phyloP scores from a whole-genome alignment of 1,284 basidiomycete genomes.

The Albatrellus sp. region DNA sequence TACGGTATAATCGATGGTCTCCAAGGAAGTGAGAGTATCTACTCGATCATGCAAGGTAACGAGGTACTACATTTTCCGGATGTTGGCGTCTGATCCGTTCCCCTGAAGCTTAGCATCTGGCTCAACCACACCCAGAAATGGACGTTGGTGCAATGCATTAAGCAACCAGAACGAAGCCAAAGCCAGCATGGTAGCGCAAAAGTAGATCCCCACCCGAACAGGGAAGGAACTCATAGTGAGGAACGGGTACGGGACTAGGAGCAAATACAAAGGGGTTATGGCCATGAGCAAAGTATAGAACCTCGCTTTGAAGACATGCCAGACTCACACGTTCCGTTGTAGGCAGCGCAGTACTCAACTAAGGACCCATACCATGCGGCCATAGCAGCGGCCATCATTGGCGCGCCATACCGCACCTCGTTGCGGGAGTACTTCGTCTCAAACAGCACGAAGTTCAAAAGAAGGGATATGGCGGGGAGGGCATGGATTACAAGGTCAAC shows the following conservation, averaged over 20 bases:
- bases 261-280: neutral
- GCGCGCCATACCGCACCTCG: constrained; percentile 31
- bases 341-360: constrained; percentile 56
- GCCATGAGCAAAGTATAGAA: neutral
- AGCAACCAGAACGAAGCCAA: constrained; percentile 43
- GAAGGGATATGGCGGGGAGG: constrained; percentile 43
- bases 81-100: too few relatives aligned
- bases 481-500: constrained; percentile 63
- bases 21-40: too few relatives aligned
- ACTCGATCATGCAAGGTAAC: too few relatives aligned
- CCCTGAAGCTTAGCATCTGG: too few relatives aligned
- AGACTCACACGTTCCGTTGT: constrained; percentile 53
- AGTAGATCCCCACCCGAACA: constrained; percentile 52
- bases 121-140: constrained; percentile 4
- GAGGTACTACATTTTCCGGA: too few relatives aligned
- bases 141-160: constrained; percentile 32
- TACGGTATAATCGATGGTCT: too few relatives aligned
- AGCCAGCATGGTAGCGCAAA: constrained; percentile 36
- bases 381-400: constrained; percentile 28
- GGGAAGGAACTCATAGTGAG: constrained; percentile 45
- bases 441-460: constrained; percentile 61
- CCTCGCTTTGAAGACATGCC: neutral
- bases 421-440: constrained; percentile 46
- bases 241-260: constrained; percentile 72
- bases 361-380: constrained; percentile 47